Percentiles rank a stretch among this genome's conserved stretches.
These are phyloP conservation scores for Tricholomella constricta DNA, from an alignment of 768 basidiomycete species.

Conservation along the genomic window DNA sequence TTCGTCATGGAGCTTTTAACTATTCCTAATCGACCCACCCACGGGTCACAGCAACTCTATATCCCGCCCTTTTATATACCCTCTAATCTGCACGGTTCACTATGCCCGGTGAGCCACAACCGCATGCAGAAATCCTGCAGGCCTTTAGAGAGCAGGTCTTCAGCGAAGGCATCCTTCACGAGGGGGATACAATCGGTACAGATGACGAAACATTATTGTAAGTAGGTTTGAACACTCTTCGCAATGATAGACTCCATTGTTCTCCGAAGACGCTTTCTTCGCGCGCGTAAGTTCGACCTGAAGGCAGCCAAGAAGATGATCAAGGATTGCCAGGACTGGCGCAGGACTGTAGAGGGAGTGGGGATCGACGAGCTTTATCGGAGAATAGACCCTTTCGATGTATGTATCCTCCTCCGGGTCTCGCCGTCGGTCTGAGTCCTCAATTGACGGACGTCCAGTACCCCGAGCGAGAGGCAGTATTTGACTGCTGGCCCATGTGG, in stretches of 20 bases:
- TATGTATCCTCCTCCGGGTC: conserved; percentile 39
- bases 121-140: conserved; percentile 40
- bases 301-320: conserved; percentile 66
- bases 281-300: conserved; percentile 67
- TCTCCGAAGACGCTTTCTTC: conserved; percentile 65
- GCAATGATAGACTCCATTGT: background rate
- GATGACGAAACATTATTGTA: conserved; percentile 60
- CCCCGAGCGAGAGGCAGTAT: conserved; percentile 67
- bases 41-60: too few relatives aligned
- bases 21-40: background rate
- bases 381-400: conserved; percentile 69
- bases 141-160: conserved; percentile 55
- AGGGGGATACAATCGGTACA: conserved; percentile 64
- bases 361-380: conserved; percentile 69
- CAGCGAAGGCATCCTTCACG: conserved; percentile 54
- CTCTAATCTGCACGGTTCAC: background rate
- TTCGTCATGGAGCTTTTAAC: background rate
- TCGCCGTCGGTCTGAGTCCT: background rate
- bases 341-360: conserved; percentile 59
- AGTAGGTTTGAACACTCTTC: conserved; percentile 21
- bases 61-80: background rate
- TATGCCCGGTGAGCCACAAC: conserved; percentile 12
- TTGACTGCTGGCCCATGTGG: conserved; percentile 78
- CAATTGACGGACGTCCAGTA: conserved; percentile 43
- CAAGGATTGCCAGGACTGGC: conserved; percentile 67